phyloP scores from a whole-genome alignment of 495 filamentous ascomycete species.

The Aspergillus homomorphus region DNA sequence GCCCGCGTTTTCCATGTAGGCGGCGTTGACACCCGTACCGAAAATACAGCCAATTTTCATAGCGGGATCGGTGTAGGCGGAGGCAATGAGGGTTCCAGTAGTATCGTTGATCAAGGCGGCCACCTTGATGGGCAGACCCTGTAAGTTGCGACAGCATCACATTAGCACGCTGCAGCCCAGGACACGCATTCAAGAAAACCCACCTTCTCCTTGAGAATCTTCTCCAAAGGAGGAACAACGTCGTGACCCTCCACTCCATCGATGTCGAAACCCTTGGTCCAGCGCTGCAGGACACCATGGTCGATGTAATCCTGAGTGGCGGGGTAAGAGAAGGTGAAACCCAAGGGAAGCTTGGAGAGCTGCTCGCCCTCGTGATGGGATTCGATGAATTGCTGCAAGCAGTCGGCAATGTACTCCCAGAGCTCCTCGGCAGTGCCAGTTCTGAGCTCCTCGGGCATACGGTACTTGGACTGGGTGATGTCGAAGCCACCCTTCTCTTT shows the following conservation, averaged over 20 bases:
- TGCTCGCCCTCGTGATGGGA: conserved; percentile 74
- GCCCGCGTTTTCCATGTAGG: conserved; percentile 93
- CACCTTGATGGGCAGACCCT: conserved; percentile 90
- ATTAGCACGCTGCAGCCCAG: not conserved
- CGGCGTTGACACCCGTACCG: conserved; percentile 96
- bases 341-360: conserved; percentile 67
- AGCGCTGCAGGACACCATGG: conserved; percentile 90
- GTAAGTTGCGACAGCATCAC: not conserved
- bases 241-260: conserved; percentile 91
- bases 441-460: conserved; percentile 93
- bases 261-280: conserved; percentile 99
- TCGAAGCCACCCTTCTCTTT: conserved; percentile 94
- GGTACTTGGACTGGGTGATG: conserved; percentile 98
- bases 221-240: conserved; percentile 90
- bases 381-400: conserved; percentile 92
- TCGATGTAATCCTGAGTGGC: conserved; percentile 96
- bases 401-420: conserved; percentile 98
- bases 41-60: conserved; percentile 98
- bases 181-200: conserved; percentile 16
- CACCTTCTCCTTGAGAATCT: conserved; percentile 74
- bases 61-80: conserved; percentile 83
- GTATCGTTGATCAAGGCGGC: conserved; percentile 96
- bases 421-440: conserved; percentile 87
- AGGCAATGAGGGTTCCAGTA: conserved; percentile 98
- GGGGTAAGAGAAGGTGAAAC: conserved; percentile 98